Base-by-base conservation (phyloP, 1,284 basidiomycete genomes). In the Cutaneotrichosporon mucoides region DNA sequence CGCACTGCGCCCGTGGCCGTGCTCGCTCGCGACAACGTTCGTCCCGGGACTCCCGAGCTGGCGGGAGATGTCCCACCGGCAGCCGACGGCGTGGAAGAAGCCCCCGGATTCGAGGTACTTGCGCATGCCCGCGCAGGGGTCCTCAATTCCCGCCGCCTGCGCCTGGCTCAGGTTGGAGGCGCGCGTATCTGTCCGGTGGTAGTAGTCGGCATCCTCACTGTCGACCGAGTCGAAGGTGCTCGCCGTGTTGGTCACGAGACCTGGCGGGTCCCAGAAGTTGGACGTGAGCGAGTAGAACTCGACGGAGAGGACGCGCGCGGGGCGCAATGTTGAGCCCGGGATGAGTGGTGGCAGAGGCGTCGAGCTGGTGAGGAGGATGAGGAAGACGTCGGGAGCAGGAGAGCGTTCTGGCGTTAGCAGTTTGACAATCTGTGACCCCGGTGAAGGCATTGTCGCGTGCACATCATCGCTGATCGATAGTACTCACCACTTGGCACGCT, bases 81-180 rank as follows among this genome's bases (percentile, higher is more conserved):
- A 84, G 63, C 86, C 85, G 16, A 86, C 73, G 5, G 95, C 88
- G 73, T 91, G 96, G 79, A 97, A 99, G 80, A 99, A 99, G 1
- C 88, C 87, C 4, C 93, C 93, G 24, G 88, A 88, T 52, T 90
- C 88, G 6, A 99, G 79, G 53, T 98, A 93, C 77, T 96, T 97
- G 53, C 86, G 89, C 67, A 99, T 84, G 0, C 92, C 88, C 53
- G 85, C 78, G 73, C 92, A 96, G 3, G 96, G 95, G 72, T 98
- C 92, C 70, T 96, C 92, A 68, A 87, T 77, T 10, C 80, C 78
- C 40, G 80, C 71, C 61, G 69, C 76, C 42, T 79, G 69, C 12
- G 82, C 74, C 68, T 56, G 46, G 57, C 55, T 45, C 24, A 59
- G 53, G 11, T 43, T 46, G 3, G 51, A 44, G 16, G 41, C 34